Percentiles rank a stretch among this genome's conserved stretches.
phyloP scores from a whole-genome alignment of 177 flowering plant species.

The Tripterygium wilfordii region DNA sequence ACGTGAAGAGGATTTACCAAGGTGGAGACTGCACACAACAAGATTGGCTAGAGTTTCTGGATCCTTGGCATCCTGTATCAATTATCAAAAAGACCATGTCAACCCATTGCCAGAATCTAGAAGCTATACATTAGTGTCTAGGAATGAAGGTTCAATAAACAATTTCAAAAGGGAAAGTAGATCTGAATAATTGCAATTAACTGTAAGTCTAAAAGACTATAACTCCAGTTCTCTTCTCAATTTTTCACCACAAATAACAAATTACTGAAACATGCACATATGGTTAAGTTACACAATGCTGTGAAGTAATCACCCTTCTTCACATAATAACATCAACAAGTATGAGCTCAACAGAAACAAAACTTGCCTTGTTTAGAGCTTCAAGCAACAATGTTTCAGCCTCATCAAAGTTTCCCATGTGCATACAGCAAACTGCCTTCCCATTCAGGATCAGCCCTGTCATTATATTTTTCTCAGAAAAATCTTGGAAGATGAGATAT shows the following conservation, averaged over 20 bases:
- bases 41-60: conserved; percentile 92
- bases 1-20: conserved; percentile 84
- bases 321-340: too few species aligned
- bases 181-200: too few species aligned
- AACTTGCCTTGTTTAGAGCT: conserved; percentile 81
- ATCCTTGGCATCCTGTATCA: conserved; percentile 88
- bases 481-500: conserved; percentile 92
- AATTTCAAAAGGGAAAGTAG: too few species aligned
- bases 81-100: conserved; percentile 1
- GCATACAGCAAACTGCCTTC: conserved; percentile 95
- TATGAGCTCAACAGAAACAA: too few species aligned
- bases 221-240: too few species aligned
- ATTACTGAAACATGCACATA: background rate
- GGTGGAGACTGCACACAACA: conserved; percentile 87
- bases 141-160: too few species aligned
- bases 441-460: conserved; percentile 84
- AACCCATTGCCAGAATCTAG: background rate
- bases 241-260: too few species aligned
- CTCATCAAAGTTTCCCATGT: conserved; percentile 93
- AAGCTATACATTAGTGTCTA: too few species aligned
- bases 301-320: background rate
- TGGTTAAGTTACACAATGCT: background rate
- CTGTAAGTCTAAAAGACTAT: too few species aligned
- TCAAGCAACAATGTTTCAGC: conserved; percentile 85
- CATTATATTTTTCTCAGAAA: conserved; percentile 84